These are phyloP conservation scores for Chlorociboria aeruginascens DNA, from an alignment of 495 filamentous ascomycete species.

Conservation along the genomic window DNA sequence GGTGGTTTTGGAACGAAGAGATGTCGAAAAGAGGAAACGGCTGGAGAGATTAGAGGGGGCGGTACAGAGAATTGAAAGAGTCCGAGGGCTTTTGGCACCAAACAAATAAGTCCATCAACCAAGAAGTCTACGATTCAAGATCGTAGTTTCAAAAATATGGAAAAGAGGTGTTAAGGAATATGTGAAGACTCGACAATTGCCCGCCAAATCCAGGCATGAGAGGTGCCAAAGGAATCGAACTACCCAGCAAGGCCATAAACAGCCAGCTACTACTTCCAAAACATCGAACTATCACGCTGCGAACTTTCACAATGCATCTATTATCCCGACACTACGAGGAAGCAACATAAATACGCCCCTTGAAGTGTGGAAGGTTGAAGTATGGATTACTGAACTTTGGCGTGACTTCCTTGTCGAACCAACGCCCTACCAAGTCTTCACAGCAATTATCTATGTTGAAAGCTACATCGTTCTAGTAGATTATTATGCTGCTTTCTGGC, in stretches of 20 bases:
- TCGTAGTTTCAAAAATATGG: not conserved
- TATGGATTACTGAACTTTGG: slow-evolving; percentile 13
- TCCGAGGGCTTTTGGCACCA: slow-evolving; percentile 43
- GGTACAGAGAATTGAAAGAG: slow-evolving; percentile 64
- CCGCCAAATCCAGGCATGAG: not conserved
- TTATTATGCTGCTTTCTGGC: slow-evolving; percentile 7
- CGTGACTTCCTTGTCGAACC: slow-evolving; percentile 13
- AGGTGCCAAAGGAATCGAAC: not conserved
- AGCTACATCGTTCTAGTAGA: slow-evolving; percentile 6
- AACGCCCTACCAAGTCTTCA: slow-evolving; percentile 14
- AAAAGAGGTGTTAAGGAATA: slow-evolving; percentile 8
- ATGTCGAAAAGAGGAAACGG: slow-evolving; percentile 55
- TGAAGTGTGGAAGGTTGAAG: slow-evolving; percentile 10
- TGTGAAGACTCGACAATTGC: not conserved
- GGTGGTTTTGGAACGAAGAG: slow-evolving; percentile 52
- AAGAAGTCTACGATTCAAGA: not conserved
- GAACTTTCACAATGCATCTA: not conserved
- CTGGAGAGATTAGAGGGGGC: slow-evolving; percentile 69
- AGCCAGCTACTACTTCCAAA: not conserved
- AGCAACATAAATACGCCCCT: not conserved
- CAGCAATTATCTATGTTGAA: slow-evolving; percentile 11
- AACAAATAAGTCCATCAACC: slow-evolving; percentile 2
- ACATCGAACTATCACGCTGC: slow-evolving; percentile 2
- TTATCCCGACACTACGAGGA: not conserved
- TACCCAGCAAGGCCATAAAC: too few relatives aligned